phyloP scores from a whole-genome alignment of 2,329 filamentous ascomycete genomes.

The Hymenotorrendiella dingleyae region DNA sequence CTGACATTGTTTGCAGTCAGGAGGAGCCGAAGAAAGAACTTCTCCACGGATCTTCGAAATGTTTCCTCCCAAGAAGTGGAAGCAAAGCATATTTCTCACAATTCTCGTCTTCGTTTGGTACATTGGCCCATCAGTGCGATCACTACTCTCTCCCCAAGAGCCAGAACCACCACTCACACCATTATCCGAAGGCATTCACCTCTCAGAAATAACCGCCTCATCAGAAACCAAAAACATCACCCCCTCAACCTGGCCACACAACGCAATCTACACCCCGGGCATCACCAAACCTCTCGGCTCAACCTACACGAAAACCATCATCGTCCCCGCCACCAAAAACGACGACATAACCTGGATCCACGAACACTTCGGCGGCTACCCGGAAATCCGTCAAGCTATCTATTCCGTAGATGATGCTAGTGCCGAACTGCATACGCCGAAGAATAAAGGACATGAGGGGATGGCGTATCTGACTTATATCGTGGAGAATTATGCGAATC shows the following conservation, averaged over 20 bases:
- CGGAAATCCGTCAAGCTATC: constrained; percentile 10
- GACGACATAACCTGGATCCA: constrained; percentile 23
- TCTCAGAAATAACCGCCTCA: neutral
- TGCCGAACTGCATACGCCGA: constrained; percentile 42
- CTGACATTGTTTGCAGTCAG: too few species aligned
- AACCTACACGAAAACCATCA: constrained; percentile 19
- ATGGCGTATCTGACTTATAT: constrained; percentile 45
- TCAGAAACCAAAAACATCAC: neutral
- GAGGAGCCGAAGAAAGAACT: too few species aligned
- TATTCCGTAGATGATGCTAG: constrained; percentile 24
- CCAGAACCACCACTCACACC: too few species aligned
- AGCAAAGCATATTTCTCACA: too few species aligned
- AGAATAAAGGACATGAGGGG: constrained; percentile 36
- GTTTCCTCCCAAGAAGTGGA: too few species aligned
- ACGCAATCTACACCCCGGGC: constrained; percentile 10
- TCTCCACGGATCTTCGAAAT: too few species aligned
- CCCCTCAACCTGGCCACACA: neutral
- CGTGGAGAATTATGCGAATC: constrained; percentile 54
- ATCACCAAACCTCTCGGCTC: constrained; percentile 10
- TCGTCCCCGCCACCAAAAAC: constrained; percentile 14
- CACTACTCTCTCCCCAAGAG: too few species aligned
- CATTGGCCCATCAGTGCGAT: too few species aligned
- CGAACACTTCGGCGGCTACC: constrained; percentile 14
- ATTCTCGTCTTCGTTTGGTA: too few species aligned
- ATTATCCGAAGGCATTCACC: too few species aligned